Percentiles rank a stretch among this genome's conserved stretches.
Conservation (phyloP, 257 asterid species). For the Ajuga chamaepitys region DNA sequence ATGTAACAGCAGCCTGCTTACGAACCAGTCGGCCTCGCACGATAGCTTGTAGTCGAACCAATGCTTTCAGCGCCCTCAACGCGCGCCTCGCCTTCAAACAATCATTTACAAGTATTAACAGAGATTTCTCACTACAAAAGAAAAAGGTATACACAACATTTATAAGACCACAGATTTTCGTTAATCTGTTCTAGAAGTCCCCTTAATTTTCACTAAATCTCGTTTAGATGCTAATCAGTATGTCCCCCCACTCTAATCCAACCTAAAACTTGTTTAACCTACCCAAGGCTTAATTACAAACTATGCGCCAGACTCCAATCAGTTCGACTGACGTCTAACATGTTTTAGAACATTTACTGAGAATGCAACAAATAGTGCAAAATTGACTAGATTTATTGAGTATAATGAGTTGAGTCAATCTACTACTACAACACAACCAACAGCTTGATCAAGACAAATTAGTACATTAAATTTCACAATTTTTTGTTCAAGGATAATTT, state of each 20-base stretch:
- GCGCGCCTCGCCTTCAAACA: slow-evolving; percentile 76
- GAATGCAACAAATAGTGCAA: neutral
- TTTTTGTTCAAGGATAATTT: too few species aligned
- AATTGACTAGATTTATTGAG: neutral
- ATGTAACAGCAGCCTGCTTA: slow-evolving; percentile 77
- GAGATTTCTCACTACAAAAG: neutral
- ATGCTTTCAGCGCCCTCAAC: slow-evolving; percentile 73
- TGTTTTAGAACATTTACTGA: too few species aligned
- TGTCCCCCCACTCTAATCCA: too few species aligned
- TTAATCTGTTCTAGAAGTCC: too few species aligned
- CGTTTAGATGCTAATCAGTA: too few species aligned
- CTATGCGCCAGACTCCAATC: too few species aligned
- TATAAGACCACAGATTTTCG: too few species aligned
- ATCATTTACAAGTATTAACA: neutral
- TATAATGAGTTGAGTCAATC: neutral
- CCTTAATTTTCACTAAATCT: too few species aligned
- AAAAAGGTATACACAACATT: neutral
- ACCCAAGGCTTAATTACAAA: too few species aligned
- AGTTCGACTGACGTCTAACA: too few species aligned
- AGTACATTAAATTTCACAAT: too few species aligned
- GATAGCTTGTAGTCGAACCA: slow-evolving; percentile 91
- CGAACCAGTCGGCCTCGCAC: slow-evolving; percentile 81
- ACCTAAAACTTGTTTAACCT: too few species aligned
- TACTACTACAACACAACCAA: neutral
- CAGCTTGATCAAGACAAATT: neutral